Conservation (phyloP, 1,139 yeast genomes). For the Sugiyamaella castrensis region DNA sequence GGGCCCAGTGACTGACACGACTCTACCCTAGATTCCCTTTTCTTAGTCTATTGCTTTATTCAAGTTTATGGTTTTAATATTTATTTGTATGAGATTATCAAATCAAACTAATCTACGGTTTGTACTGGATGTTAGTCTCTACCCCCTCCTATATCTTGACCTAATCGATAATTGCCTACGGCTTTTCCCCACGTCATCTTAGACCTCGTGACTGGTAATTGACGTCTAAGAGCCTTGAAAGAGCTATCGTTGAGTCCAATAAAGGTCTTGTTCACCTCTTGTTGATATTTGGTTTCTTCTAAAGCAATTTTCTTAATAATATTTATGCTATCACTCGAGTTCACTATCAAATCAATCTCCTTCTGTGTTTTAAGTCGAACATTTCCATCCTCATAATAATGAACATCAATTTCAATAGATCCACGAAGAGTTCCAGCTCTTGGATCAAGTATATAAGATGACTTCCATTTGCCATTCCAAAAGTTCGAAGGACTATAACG, state of each 20-base stretch:
- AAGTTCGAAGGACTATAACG: slow-evolving; percentile 72
- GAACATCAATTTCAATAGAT: slow-evolving; percentile 64
- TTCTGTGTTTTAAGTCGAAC: slow-evolving; percentile 68
- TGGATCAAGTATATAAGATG: slow-evolving; percentile 52
- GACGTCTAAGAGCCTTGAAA: slow-evolving; percentile 84
- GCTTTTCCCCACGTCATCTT: slow-evolving; percentile 95
- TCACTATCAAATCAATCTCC: slow-evolving; percentile 35
- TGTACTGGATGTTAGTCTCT: slow-evolving; percentile 7
- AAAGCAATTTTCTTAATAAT: slow-evolving; percentile 53
- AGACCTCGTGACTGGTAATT: slow-evolving; percentile 86
- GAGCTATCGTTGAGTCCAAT: slow-evolving; percentile 70
- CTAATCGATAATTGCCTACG: slow-evolving; percentile 82
- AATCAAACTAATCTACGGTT: no score
- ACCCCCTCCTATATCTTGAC: slow-evolving; percentile 57
- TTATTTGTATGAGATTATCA: no score
- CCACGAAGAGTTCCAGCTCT: slow-evolving; percentile 48
- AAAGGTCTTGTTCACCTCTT: slow-evolving; percentile 60
- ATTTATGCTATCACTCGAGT: slow-evolving; percentile 25
- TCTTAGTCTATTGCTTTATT: neutral
- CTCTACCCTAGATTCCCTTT: no score
- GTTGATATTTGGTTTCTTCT: slow-evolving; percentile 62
- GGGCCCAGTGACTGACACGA: no score
- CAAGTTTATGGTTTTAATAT: no score
- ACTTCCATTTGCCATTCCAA: slow-evolving; percentile 89
- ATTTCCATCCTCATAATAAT: slow-evolving; percentile 94